A percentile compares a stretch with the other conserved stretches of the same genome.
These are phyloP conservation scores for Acmispon strigosus DNA, from an alignment of 306 rosid genomes.

Conservation along the genomic window DNA sequence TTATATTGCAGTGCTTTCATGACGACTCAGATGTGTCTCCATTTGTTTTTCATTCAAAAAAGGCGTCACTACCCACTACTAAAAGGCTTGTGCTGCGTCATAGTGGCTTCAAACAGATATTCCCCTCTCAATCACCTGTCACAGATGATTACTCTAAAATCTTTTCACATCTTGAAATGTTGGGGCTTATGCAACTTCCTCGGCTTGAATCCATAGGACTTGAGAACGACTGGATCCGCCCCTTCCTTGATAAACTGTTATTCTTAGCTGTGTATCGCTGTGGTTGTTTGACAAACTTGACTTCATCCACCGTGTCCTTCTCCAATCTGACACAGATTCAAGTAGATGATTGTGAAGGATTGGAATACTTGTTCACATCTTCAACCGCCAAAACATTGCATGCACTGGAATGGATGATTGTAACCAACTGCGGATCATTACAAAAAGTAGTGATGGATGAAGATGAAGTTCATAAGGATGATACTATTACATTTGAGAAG, in stretches of 20 bases:
- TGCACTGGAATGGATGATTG: not conserved
- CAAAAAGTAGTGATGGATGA: not conserved
- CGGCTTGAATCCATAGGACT: not conserved
- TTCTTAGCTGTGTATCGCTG: not conserved
- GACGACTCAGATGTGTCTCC: not conserved
- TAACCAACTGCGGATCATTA: not conserved
- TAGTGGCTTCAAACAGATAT: not conserved
- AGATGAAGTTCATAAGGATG: not conserved
- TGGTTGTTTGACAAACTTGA: not conserved
- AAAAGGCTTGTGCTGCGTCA: not conserved
- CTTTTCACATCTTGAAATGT: not conserved
- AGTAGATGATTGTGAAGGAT: not conserved
- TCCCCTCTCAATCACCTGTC: not conserved
- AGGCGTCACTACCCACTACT: not conserved
- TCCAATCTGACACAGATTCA: not conserved
- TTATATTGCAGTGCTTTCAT: not conserved
- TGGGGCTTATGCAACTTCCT: not conserved
- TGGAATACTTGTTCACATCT: not conserved
- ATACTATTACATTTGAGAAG: not conserved
- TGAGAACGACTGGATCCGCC: not conserved
- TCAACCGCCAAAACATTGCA: not conserved
- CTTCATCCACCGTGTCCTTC: not conserved
- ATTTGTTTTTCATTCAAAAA: not conserved
- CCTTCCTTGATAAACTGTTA: not conserved
- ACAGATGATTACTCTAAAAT: not conserved